These are phyloP conservation scores for Boletus rex-veris DNA, from an alignment of 768 basidiomycete genomes.

Conservation along the genomic window DNA sequence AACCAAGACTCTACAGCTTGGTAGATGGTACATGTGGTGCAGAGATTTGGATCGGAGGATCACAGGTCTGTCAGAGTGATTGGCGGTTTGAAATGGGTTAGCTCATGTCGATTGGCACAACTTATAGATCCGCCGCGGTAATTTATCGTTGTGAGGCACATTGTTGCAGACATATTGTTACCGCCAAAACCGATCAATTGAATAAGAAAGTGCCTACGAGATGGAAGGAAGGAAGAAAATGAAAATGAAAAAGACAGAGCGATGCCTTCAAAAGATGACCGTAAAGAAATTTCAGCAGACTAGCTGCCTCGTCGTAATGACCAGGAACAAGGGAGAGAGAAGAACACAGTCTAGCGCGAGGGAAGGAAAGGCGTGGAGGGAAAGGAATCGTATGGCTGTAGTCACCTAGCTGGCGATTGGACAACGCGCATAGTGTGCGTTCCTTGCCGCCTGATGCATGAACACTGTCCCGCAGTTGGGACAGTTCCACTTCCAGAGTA, in stretches of 20 bases:
- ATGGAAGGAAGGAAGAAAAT: background rate
- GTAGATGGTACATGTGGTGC: constrained; percentile 6
- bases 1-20: constrained; percentile 23
- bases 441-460: constrained; percentile 11
- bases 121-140: background rate
- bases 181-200: constrained; percentile 1
- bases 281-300: constrained; percentile 7
- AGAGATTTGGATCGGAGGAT: constrained; percentile 9
- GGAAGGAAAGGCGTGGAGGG: background rate
- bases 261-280: background rate
- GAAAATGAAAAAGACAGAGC: background rate
- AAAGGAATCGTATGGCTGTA: background rate
- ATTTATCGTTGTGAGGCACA: background rate
- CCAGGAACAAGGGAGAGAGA: background rate
- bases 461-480: constrained; percentile 21
- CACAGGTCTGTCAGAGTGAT: background rate
- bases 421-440: constrained; percentile 19
- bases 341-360: background rate
- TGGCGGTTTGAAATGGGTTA: background rate
- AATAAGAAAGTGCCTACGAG: background rate
- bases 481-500: constrained; percentile 26
- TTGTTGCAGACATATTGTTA: background rate
- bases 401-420: constrained; percentile 1
- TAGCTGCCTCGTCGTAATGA: constrained; percentile 2
- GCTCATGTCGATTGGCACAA: background rate